phyloP scores from a whole-genome alignment of 352 stramenopile genomes.

The Blastocystis sp. region DNA sequence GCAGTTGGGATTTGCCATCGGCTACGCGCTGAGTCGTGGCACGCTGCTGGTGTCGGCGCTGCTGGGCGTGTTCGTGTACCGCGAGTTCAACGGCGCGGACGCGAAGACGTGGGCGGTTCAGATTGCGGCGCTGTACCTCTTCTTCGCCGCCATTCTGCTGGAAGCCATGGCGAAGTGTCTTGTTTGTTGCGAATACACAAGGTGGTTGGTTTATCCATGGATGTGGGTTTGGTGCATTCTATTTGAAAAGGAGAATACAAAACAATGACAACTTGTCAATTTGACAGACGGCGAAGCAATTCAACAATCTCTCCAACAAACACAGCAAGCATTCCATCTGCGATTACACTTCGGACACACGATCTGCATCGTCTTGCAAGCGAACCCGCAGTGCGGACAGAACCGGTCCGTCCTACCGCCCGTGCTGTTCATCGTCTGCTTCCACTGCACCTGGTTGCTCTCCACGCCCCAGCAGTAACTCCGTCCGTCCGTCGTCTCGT shows the following conservation, averaged over 20 bases:
- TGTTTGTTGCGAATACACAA: neutral
- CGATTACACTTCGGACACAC: constrained; percentile 10
- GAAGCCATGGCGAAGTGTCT: constrained; percentile 6
- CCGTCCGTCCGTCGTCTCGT: neutral
- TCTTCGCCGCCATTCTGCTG: constrained; percentile 27
- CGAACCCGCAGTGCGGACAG: neutral
- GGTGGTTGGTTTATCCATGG: too few species aligned
- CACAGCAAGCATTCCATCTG: constrained; percentile 4
- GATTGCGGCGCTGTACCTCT: constrained; percentile 14
- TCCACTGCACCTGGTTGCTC: constrained; percentile 26
- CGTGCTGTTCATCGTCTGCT: neutral
- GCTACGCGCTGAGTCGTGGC: constrained; percentile 52
- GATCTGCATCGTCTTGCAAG: neutral
- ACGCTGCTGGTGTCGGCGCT: constrained; percentile 35
- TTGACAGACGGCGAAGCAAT: too few species aligned
- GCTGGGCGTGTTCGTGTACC: constrained; percentile 26
- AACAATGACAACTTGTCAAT: too few species aligned
- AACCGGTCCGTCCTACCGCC: neutral
- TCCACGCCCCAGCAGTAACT: neutral
- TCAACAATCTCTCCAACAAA: constrained; percentile 1
- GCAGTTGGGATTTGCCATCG: constrained; percentile 39
- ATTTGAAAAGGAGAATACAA: too few species aligned
- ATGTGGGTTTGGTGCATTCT: too few species aligned
- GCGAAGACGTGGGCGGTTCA: constrained; percentile 32
- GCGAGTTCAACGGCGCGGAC: constrained; percentile 29